Evolutionary conservation across 75 land plant species (phyloP).

Genomic region (Selaginella moellendorffii): DNA sequence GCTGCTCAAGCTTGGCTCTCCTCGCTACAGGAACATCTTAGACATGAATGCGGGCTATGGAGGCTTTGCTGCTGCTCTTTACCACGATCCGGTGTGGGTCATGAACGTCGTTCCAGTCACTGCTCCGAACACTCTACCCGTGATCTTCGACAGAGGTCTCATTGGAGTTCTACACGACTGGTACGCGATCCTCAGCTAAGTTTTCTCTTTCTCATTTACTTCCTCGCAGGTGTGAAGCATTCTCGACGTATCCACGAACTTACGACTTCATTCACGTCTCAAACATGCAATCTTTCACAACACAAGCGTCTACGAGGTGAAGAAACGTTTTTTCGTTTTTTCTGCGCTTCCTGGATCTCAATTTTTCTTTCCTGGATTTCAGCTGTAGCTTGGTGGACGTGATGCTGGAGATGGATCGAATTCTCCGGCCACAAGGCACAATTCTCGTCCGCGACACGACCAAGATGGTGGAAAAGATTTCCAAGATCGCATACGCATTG

Average conservation of each 20-base stretch:
- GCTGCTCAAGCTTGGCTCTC: slow-evolving; percentile 42
- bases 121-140: slow-evolving; percentile 42
- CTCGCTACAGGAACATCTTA: slow-evolving; percentile 55
- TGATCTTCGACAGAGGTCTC: slow-evolving; percentile 76
- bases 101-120: slow-evolving; percentile 82
- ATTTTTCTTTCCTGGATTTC: too few relatives aligned
- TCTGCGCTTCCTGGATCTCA: neutral
- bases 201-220: slow-evolving; percentile 5
- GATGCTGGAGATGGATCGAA: slow-evolving; percentile 81
- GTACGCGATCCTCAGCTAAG: slow-evolving; percentile 23
- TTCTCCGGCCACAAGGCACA: slow-evolving; percentile 73
- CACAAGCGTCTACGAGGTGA: slow-evolving; percentile 33
- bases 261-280: slow-evolving; percentile 74
- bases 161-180: slow-evolving; percentile 92
- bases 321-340: neutral
- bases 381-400: slow-evolving; percentile 79
- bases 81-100: slow-evolving; percentile 77
- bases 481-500: slow-evolving; percentile 38
- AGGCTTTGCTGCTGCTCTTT: slow-evolving; percentile 74
- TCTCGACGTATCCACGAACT: slow-evolving; percentile 86
- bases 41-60: slow-evolving; percentile 95
- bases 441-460: slow-evolving; percentile 55
- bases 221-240: slow-evolving; percentile 77
- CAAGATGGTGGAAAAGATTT: slow-evolving; percentile 44
- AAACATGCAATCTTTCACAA: slow-evolving; percentile 35